These are phyloP conservation scores for Lasiodiplodia sp. DNA, from an alignment of 2,329 filamentous ascomycete species.

Conservation along the genomic window DNA sequence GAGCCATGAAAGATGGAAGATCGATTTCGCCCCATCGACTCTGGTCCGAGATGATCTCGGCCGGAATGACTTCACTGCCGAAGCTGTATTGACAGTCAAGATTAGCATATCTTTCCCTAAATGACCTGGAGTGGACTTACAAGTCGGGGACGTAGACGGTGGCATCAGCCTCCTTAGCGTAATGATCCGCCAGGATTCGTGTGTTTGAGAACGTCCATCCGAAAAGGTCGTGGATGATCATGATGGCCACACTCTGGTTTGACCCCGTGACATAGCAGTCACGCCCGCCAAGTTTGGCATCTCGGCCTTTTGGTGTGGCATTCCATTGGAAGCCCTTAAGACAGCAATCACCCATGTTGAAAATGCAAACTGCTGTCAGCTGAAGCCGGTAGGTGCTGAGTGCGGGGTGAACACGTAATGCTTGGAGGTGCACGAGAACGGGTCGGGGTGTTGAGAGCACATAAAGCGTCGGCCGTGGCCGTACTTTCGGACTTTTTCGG, in stretches of 20 bases:
- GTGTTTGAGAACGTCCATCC: constrained; percentile 57
- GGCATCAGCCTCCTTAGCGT: constrained; percentile 54
- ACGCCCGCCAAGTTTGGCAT: constrained; percentile 46
- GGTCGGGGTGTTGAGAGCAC: no score
- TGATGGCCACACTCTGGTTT: constrained; percentile 54
- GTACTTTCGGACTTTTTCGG: no score
- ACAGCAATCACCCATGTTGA: constrained; percentile 39
- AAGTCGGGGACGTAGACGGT: constrained; percentile 57
- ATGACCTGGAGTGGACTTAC: constrained; percentile 33
- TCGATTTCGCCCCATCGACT: constrained; percentile 41
- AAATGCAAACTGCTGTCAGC: neutral
- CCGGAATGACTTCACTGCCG: neutral
- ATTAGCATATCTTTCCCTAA: neutral
- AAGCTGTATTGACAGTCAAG: neutral
- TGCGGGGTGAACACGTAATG: neutral
- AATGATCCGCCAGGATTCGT: constrained; percentile 56
- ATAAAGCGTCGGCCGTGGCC: no score
- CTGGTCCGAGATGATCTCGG: constrained; percentile 30
- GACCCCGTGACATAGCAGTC: constrained; percentile 54
- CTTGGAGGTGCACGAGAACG: neutral
- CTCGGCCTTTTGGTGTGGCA: constrained; percentile 47
- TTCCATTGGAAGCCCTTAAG: constrained; percentile 50
- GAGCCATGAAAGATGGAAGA: constrained; percentile 46
- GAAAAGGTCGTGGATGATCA: constrained; percentile 55
- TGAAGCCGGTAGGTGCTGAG: neutral